Evolutionary conservation across 1,284 basidiomycete genomes (phyloP), one percentile per base, ranked within the genome.

Genomic region (Trametes sp.): DNA sequence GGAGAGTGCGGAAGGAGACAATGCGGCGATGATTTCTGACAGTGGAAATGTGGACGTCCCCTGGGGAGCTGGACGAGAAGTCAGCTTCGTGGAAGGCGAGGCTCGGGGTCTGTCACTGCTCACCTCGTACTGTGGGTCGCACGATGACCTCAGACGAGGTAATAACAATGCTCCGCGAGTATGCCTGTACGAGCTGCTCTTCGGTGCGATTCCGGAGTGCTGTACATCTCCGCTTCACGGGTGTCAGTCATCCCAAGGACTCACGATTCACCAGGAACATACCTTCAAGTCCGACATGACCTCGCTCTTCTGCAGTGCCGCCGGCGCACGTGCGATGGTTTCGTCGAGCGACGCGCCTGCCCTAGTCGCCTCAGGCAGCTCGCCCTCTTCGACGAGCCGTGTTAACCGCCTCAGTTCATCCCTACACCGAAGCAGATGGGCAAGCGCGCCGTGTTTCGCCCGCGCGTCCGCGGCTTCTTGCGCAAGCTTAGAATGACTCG

Each of bases 101-200:
- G 26, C 10, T 36, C 46, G 19, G 41, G 52, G 49, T 38, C 33
- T n/a, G 31, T 16, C 28, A 71, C 79, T n/a, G n/a, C n/a, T 59
- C 65, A 88, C 90, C 86, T 79, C 84, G 81, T 10, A 89, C 81
- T n/a, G 79, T 78, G 9, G 83, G 76, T 57, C 77, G 78, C 57
- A 92, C 79, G 21, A 76, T 71, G 24, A 91, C 68, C 61, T 82
- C 80, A 10, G 79, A 80, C 2, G 83, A 73, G 8, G 83, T 80
- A 29, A 89, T 70, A 1, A 79, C 70, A 24, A 94, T 74, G 67
- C 86, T 81, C 64, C 85, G 82, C 16, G 81, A 75, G 69, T 86
- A 93, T 2, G 88, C 89, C 56, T 91, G 87, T 64, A 81, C 84
- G 21, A 94, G 78, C 67, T 92, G 87, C 62, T 93, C 92, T 69